Evolutionary conservation across 257 asterid genomes (phyloP).

Genomic region (Dorcoceras hygrometricum): DNA sequence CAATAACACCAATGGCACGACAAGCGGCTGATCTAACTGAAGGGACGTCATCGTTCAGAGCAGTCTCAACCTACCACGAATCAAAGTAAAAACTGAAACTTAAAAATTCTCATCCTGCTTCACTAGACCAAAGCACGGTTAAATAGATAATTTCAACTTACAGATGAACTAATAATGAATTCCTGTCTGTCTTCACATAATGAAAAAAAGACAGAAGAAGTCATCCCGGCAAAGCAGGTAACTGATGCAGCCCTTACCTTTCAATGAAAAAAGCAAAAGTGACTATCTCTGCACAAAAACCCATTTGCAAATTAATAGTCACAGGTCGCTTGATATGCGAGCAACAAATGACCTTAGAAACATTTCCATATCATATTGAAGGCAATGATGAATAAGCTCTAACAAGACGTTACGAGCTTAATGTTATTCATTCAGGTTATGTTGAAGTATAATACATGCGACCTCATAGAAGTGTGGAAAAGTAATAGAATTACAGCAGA

Average conservation of each 20-base stretch:
- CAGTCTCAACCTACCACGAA: constrained; percentile 61
- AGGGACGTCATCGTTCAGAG: constrained; percentile 63
- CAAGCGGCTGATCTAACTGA: constrained; percentile 93
- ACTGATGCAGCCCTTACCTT: constrained; percentile 95
- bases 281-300: constrained; percentile 15
- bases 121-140: constrained; percentile 9
- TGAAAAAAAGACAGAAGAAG: constrained; percentile 73
- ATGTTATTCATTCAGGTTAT: background rate
- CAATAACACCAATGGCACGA: constrained; percentile 91
- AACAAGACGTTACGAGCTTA: background rate
- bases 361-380: background rate
- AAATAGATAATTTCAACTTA: constrained; percentile 38
- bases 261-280: constrained; percentile 31
- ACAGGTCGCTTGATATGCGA: constrained; percentile 4
- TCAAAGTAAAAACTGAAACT: constrained; percentile 21
- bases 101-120: background rate
- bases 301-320: constrained; percentile 12
- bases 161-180: constrained; percentile 60
- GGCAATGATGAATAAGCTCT: background rate
- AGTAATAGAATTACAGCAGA: background rate
- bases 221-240: constrained; percentile 96
- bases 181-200: constrained; percentile 67
- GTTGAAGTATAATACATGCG: background rate
- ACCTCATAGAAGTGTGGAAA: background rate
- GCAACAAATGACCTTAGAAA: background rate